Percentiles rank a stretch among this genome's conserved stretches.
phyloP scores from a whole-genome alignment of 1,139 yeast genomes.

The Hansenula lynferdii region DNA sequence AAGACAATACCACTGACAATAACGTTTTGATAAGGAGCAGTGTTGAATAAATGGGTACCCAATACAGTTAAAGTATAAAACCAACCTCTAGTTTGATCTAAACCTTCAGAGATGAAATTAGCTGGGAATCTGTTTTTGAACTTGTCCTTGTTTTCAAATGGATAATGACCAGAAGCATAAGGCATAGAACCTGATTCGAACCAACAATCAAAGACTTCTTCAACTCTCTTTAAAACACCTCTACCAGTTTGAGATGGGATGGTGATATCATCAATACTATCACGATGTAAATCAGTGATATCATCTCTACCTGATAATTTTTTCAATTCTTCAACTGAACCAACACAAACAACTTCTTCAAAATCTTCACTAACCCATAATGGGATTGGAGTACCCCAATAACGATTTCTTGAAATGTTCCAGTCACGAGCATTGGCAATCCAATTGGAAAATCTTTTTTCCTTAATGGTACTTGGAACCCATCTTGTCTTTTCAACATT shows the following conservation, averaged over 20 bases:
- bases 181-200: conserved; percentile 99
- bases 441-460: conserved; percentile 96
- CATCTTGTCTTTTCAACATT: conserved; percentile 86
- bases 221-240: conserved; percentile 83
- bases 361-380: conserved; percentile 94
- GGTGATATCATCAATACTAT: conserved; percentile 82
- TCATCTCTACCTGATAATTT: conserved; percentile 75
- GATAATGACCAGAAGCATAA: conserved; percentile 94
- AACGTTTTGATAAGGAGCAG: conserved; percentile 92
- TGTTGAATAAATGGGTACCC: conserved; percentile 90
- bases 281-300: conserved; percentile 92
- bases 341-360: conserved; percentile 89
- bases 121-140: conserved; percentile 86
- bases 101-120: conserved; percentile 96
- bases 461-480: conserved; percentile 91
- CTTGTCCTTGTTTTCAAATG: conserved; percentile 76
- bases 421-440: conserved; percentile 98
- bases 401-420: conserved; percentile 97
- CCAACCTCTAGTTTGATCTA: conserved; percentile 99
- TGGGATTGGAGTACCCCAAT: conserved; percentile 99
- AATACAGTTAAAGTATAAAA: conserved; percentile 93
- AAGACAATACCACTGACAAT: conserved; percentile 95
- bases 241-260: conserved; percentile 93
- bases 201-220: conserved; percentile 99
- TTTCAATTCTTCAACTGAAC: conserved; percentile 82